Evolutionary conservation across 805 yeast species (phyloP).

Genomic region (Saccharomycopsis selenospora): DNA sequence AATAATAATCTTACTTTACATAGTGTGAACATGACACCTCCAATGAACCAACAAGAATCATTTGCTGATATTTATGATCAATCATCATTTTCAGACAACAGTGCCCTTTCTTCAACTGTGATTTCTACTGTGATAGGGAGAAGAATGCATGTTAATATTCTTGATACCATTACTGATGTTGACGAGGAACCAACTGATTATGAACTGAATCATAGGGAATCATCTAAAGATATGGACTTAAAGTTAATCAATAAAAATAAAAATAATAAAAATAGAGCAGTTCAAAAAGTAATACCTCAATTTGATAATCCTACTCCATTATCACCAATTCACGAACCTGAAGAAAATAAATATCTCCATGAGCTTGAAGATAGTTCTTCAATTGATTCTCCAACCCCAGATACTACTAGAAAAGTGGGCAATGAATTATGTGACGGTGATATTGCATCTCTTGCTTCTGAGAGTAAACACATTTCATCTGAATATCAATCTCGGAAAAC

Average conservation of each 20-base stretch:
- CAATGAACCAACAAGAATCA: not conserved
- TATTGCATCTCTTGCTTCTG: not conserved
- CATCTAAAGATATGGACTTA: no score
- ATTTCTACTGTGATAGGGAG: not conserved
- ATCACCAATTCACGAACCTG: constrained; percentile 20
- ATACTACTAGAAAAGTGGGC: not conserved
- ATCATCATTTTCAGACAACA: not conserved
- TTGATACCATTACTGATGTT: constrained; percentile 1
- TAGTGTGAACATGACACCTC: constrained; percentile 9
- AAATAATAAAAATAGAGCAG: not conserved
- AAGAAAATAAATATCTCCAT: not conserved
- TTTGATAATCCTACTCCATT: no score
- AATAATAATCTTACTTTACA: not conserved
- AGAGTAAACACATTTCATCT: constrained; percentile 5
- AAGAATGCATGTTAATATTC: not conserved
- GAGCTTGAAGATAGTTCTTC: not conserved
- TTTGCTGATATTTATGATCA: not conserved
- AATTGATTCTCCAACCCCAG: not conserved
- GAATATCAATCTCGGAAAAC: constrained; percentile 1
- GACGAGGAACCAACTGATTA: not conserved
- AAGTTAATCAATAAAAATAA: not conserved
- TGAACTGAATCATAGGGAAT: no score
- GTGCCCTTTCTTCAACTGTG: not conserved
- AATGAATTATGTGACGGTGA: not conserved
- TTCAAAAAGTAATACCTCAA: not conserved